Conservation (phyloP, 2,329 filamentous ascomycete genomes). For the Curvularia sp. region DNA sequence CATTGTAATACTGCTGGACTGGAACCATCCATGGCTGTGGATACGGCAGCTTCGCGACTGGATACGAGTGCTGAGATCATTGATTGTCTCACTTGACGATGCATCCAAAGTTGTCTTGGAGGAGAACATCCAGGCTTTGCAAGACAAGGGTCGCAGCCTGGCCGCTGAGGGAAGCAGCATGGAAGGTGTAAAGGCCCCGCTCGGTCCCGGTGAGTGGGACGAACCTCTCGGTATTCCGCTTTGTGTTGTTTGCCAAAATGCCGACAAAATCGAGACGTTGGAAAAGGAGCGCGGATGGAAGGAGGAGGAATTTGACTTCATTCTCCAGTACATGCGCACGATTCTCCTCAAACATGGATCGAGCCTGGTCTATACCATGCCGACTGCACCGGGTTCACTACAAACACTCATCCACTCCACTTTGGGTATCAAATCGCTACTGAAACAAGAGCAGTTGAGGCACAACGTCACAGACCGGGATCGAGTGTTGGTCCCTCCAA, state of each 20-base stretch:
- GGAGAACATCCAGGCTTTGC: conserved; percentile 81
- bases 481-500: conserved; percentile 91
- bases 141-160: conserved; percentile 59
- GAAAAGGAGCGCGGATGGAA: conserved; percentile 93
- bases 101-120: conserved; percentile 85
- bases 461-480: conserved; percentile 91
- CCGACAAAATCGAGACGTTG: conserved; percentile 87
- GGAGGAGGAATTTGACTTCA: conserved; percentile 95
- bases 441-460: conserved; percentile 57
- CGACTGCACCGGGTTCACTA: conserved; percentile 70
- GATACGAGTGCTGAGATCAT: conserved; percentile 81
- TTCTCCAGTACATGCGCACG: conserved; percentile 90
- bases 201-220: conserved; percentile 92
- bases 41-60: conserved; percentile 86
- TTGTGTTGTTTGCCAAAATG: conserved; percentile 95
- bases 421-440: conserved; percentile 81
- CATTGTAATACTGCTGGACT: conserved; percentile 90
- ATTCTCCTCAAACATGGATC: conserved; percentile 79
- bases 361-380: conserved; percentile 58
- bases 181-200: conserved; percentile 65
- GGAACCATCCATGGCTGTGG: conserved; percentile 94
- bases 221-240: conserved; percentile 85
- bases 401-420: conserved; percentile 84
- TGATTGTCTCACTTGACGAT: conserved; percentile 74
- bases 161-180: conserved; percentile 39